These are phyloP conservation scores for Suillus luteus DNA, from an alignment of 768 basidiomycete species.

Conservation along the genomic window DNA sequence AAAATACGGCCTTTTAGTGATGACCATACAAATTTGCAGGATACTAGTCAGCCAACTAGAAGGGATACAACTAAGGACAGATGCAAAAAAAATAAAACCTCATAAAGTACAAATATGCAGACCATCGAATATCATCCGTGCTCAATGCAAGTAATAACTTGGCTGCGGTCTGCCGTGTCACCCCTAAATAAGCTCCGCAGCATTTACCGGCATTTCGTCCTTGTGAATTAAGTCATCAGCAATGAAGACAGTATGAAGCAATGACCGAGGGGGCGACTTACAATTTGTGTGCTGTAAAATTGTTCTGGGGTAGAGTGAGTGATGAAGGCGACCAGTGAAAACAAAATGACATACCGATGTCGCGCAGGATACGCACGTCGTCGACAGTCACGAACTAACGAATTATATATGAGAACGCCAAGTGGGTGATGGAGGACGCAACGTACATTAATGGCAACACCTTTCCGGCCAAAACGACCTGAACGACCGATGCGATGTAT, in stretches of 20 bases:
- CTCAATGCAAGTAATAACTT: constrained; percentile 2
- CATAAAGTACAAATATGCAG: constrained; percentile 23
- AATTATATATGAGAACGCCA: constrained; percentile 20
- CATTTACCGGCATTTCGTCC: constrained; percentile 99
- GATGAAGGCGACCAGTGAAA: constrained; percentile 15
- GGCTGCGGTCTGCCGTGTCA: neutral
- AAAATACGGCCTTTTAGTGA: constrained; percentile 6
- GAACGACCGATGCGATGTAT: constrained; percentile 99
- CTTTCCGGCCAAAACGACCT: constrained; percentile 98
- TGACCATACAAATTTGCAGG: no score
- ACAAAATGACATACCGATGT: constrained; percentile 70
- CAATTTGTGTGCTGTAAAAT: constrained; percentile 96
- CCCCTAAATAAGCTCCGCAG: constrained; percentile 88
- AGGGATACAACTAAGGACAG: neutral
- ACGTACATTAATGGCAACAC: constrained; percentile 97
- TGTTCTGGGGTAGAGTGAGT: constrained; percentile 57
- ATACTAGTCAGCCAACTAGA: neutral
- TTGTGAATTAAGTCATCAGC: constrained; percentile 39
- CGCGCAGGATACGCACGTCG: constrained; percentile 94
- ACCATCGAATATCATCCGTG: constrained; percentile 12
- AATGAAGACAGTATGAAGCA: neutral
- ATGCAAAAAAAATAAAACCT: constrained; percentile 15
- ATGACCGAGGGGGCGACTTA: constrained; percentile 38
- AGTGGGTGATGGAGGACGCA: constrained; percentile 11
- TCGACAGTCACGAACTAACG: constrained; percentile 88